Evolutionary conservation across 768 basidiomycete species (phyloP).

Genomic region (Phylloporus rhodoxanthus): DNA sequence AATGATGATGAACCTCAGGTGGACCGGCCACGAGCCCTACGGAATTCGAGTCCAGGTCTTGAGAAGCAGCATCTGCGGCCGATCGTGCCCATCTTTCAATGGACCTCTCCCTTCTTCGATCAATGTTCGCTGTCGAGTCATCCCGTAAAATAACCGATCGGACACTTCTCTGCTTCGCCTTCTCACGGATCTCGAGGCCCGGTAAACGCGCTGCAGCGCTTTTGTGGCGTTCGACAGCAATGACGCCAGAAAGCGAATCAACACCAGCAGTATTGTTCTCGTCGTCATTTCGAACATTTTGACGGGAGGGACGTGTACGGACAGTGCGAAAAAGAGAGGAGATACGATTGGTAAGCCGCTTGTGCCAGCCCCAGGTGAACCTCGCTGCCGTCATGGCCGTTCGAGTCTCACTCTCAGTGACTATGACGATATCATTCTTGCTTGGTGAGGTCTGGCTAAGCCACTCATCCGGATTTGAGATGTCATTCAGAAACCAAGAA

Average conservation of each 20-base stretch:
- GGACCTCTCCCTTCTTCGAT: slow-evolving; percentile 26
- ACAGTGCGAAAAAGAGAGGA: slow-evolving; percentile 46
- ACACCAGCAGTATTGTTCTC: slow-evolving; percentile 25
- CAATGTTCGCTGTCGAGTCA: slow-evolving; percentile 19
- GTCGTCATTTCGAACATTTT: slow-evolving; percentile 9
- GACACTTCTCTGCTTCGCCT: slow-evolving; percentile 21
- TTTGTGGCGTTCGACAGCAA: slow-evolving; percentile 23
- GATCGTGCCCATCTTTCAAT: slow-evolving; percentile 32
- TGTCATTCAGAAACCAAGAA: slow-evolving; percentile 64
- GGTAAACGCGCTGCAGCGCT: slow-evolving; percentile 14
- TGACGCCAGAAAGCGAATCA: slow-evolving; percentile 27
- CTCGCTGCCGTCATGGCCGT: slow-evolving; percentile 64
- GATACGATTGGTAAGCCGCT: slow-evolving; percentile 39
- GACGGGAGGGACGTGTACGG: slow-evolving; percentile 23
- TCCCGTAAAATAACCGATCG: slow-evolving; percentile 18
- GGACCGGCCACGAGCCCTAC: slow-evolving; percentile 5
- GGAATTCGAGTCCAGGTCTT: slow-evolving; percentile 12
- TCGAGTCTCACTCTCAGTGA: slow-evolving; percentile 72
- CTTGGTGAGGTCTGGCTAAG: slow-evolving; percentile 53
- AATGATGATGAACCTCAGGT: slow-evolving; percentile 11
- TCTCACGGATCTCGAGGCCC: slow-evolving; percentile 18
- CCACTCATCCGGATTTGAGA: slow-evolving; percentile 66
- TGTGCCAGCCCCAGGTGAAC: slow-evolving; percentile 56
- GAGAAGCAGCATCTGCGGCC: slow-evolving; percentile 19
- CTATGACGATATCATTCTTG: slow-evolving; percentile 43